Percentiles rank a stretch among this genome's conserved stretches.
Conservation (phyloP, 192 early-diverging fungal species). For the Mortierella claussenii region DNA sequence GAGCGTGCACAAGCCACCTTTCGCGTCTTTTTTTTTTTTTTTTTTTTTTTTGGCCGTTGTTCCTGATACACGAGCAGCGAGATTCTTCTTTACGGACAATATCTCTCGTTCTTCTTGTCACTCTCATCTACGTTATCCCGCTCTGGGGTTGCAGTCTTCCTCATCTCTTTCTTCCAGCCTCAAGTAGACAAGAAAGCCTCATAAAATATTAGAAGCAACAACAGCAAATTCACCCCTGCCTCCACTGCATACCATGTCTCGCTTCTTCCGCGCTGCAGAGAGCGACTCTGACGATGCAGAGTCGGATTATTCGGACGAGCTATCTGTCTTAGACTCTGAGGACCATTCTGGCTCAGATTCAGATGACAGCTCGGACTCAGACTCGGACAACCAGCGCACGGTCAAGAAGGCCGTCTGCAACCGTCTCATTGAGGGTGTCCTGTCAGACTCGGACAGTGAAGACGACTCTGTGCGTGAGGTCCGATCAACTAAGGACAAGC, state of each 20-base stretch:
- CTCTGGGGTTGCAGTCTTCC: no score
- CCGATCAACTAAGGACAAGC: conserved; percentile 87
- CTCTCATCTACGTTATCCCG: no score
- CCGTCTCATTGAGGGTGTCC: conserved; percentile 23
- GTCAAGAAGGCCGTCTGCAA: conserved; percentile 31
- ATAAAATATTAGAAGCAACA: no score
- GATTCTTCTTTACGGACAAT: no score
- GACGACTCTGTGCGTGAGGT: conserved; percentile 80
- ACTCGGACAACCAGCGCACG: conserved; percentile 59
- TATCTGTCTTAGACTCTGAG: conserved; percentile 53
- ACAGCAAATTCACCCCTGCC: no score
- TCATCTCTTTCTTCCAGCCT: no score
- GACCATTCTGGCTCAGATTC: conserved; percentile 52
- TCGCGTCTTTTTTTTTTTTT: neutral
- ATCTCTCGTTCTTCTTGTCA: no score
- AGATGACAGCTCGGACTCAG: neutral
- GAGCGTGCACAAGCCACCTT: conserved; percentile 1
- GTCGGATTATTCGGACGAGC: conserved; percentile 66
- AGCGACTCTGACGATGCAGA: conserved; percentile 74
- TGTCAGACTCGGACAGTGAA: conserved; percentile 68
- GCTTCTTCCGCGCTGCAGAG: conserved; percentile 85
- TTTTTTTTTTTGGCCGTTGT: neutral
- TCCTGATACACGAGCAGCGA: no score
- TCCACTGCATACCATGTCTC: conserved; percentile 73
- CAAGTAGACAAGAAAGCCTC: no score